These are phyloP conservation scores for Penicillium frequentans DNA, from an alignment of 2,329 filamentous ascomycete species.

Conservation along the genomic window DNA sequence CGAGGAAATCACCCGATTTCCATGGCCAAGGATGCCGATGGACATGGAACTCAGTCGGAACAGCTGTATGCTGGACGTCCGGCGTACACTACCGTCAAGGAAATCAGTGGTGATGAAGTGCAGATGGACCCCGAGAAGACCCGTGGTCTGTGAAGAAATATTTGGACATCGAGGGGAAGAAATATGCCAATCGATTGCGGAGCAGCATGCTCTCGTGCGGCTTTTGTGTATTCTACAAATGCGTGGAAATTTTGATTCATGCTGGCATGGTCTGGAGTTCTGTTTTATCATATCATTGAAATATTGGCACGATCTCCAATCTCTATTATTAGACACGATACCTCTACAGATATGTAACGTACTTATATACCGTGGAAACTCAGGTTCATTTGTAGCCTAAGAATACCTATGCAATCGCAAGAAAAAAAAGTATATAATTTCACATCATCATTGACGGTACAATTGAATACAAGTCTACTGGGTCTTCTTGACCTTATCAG, in stretches of 20 bases:
- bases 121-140: constrained; percentile 51
- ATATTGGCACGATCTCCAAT: constrained; percentile 7
- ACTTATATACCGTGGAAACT: neutral
- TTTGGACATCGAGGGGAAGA: neutral
- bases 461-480: constrained; percentile 35
- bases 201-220: neutral
- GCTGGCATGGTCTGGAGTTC: constrained; percentile 28
- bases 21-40: constrained; percentile 62
- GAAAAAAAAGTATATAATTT: constrained; percentile 19
- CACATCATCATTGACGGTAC: constrained; percentile 25
- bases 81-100: constrained; percentile 66
- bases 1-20: constrained; percentile 86
- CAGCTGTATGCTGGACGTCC: constrained; percentile 79
- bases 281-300: neutral
- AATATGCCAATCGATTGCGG: neutral
- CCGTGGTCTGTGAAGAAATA: constrained; percentile 38
- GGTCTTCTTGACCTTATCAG: constrained; percentile 49
- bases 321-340: neutral
- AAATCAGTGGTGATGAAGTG: constrained; percentile 67
- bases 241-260: constrained; percentile 15
- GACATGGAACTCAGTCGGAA: constrained; percentile 49
- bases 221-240: constrained; percentile 4
- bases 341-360: neutral
- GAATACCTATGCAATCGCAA: constrained; percentile 5
- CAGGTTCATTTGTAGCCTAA: neutral